These are phyloP conservation scores for Jasminum sambac DNA, from an alignment of 257 asterid species.

Conservation along the genomic window DNA sequence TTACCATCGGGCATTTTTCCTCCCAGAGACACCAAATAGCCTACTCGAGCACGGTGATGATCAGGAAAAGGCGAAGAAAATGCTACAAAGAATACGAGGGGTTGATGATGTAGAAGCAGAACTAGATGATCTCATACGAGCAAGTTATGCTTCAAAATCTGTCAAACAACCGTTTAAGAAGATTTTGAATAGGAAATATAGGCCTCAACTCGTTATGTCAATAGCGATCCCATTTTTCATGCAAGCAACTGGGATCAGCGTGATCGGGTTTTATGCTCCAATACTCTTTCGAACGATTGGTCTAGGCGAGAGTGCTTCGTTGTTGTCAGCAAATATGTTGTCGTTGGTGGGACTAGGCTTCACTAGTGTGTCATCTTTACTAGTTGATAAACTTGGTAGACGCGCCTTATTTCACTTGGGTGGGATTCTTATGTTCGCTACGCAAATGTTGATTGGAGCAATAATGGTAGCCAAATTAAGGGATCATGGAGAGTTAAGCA, in stretches of 20 bases:
- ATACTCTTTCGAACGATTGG: slow-evolving; percentile 56
- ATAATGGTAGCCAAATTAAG: slow-evolving; percentile 43
- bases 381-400: slow-evolving; percentile 44
- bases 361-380: slow-evolving; percentile 24
- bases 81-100: slow-evolving; percentile 49
- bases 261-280: slow-evolving; percentile 63
- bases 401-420: slow-evolving; percentile 33
- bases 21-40: slow-evolving; percentile 66
- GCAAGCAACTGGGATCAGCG: slow-evolving; percentile 61
- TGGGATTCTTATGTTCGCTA: slow-evolving; percentile 34
- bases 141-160: slow-evolving; percentile 36
- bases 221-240: slow-evolving; percentile 59
- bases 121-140: slow-evolving; percentile 50
- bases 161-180: slow-evolving; percentile 37
- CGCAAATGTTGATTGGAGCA: slow-evolving; percentile 35
- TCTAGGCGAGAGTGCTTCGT: slow-evolving; percentile 47
- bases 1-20: slow-evolving; percentile 38
- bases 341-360: slow-evolving; percentile 24
- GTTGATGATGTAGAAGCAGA: slow-evolving; percentile 43
- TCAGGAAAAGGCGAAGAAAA: slow-evolving; percentile 36
- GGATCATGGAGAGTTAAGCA: slow-evolving; percentile 37
- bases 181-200: slow-evolving; percentile 30
- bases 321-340: slow-evolving; percentile 30
- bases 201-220: slow-evolving; percentile 65
- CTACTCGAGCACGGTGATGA: slow-evolving; percentile 36